These are phyloP conservation scores for Phytomonas sp. DNA, from an alignment of 208 protist genomes.

Conservation along the genomic window DNA sequence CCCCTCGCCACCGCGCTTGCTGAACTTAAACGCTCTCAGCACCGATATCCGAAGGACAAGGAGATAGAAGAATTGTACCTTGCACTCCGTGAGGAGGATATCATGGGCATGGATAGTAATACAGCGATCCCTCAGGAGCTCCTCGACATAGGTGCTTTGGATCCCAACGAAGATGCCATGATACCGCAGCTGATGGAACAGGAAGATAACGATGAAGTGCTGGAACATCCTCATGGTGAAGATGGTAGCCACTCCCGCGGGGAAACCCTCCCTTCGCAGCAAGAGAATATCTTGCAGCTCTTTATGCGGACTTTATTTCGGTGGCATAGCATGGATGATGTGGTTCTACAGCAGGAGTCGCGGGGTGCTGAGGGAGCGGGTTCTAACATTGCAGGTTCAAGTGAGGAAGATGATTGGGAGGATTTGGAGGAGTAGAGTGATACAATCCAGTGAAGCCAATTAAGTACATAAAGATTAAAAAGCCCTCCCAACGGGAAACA, in stretches of 20 bases:
- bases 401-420: background rate
- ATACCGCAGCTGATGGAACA: background rate
- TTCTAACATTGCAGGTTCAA: background rate
- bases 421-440: background rate
- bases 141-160: background rate
- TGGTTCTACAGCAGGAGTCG: background rate
- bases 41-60: background rate
- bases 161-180: background rate
- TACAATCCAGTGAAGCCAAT: background rate
- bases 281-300: background rate
- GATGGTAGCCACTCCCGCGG: background rate
- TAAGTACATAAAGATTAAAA: background rate
- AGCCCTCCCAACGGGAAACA: background rate
- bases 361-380: background rate
- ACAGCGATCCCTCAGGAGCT: background rate
- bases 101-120: background rate
- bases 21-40: background rate
- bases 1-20: background rate
- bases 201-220: background rate
- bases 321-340: background rate
- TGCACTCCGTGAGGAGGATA: background rate
- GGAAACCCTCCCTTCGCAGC: background rate
- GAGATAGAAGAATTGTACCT: background rate
- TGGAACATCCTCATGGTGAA: background rate
- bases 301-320: background rate